Percentiles rank a stretch among this genome's conserved stretches.
phyloP scores from a whole-genome alignment of 306 rosid species.

The Trifolium dubium region DNA sequence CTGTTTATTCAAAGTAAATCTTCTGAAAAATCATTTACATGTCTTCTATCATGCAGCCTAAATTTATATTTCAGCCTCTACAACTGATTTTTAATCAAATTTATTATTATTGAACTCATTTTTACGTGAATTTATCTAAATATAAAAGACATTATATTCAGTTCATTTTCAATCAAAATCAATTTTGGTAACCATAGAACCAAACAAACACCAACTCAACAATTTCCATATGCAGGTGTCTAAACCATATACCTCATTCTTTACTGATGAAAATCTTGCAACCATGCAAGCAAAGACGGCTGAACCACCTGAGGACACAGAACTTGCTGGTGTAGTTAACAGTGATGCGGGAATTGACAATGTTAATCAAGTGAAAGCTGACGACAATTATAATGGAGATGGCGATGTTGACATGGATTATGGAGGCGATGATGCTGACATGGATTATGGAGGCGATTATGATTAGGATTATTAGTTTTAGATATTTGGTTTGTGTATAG shows the following conservation, averaged over 20 bases:
- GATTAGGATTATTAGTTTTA: slow-evolving; percentile 31
- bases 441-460: slow-evolving; percentile 30
- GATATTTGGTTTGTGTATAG: slow-evolving; percentile 12
- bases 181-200: not conserved
- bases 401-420: slow-evolving; percentile 44
- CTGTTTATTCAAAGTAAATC: slow-evolving; percentile 65
- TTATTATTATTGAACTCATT: too few species aligned
- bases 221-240: slow-evolving; percentile 59
- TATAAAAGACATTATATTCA: not conserved
- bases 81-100: too few species aligned
- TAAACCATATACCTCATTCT: slow-evolving; percentile 73
- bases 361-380: slow-evolving; percentile 41
- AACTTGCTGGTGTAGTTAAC: not conserved
- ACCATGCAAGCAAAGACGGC: slow-evolving; percentile 48
- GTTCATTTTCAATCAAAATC: not conserved
- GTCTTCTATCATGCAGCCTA: not conserved
- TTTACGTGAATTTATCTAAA: too few species aligned
- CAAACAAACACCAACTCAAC: not conserved
- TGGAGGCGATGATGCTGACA: slow-evolving; percentile 26
- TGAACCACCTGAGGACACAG: slow-evolving; percentile 27
- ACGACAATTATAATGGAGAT: slow-evolving; percentile 46
- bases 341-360: not conserved
- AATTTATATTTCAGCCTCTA: not conserved
- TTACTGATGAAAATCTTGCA: slow-evolving; percentile 64
- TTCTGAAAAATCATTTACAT: slow-evolving; percentile 25